These are phyloP conservation scores for Tulasnella sp. DNA, from an alignment of 768 basidiomycete genomes.

Conservation along the genomic window DNA sequence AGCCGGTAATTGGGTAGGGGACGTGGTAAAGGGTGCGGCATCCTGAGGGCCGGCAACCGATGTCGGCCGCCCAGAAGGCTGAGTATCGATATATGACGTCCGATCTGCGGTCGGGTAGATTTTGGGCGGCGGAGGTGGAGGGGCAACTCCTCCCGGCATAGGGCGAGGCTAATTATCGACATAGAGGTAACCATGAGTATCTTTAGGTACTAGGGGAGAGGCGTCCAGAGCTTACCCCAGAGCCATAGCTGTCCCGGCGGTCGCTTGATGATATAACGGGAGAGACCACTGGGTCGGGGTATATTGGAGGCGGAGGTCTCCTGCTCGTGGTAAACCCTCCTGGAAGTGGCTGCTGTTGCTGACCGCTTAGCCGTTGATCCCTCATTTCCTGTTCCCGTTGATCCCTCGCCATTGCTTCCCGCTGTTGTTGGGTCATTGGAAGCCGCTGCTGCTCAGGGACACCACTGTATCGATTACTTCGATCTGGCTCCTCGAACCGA, in stretches of 20 bases:
- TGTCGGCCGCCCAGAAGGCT: constrained; percentile 16
- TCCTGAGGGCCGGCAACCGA: background rate
- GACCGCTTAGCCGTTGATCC: constrained; percentile 17
- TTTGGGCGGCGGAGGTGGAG: constrained; percentile 17
- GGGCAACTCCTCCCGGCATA: constrained; percentile 18
- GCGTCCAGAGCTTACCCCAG: background rate
- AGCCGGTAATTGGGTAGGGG: constrained; percentile 29
- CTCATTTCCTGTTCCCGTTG: constrained; percentile 8
- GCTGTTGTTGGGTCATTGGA: constrained; percentile 10
- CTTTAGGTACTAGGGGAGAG: background rate
- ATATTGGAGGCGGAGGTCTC: constrained; percentile 10
- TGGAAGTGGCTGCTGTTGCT: constrained; percentile 27
- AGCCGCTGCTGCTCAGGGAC: background rate
- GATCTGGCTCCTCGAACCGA: too few species aligned
- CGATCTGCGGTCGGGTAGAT: constrained; percentile 22
- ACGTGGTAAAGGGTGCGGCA: constrained; percentile 21
- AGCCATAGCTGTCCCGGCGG: constrained; percentile 8
- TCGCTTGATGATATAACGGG: background rate
- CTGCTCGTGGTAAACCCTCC: background rate
- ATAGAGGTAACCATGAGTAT: background rate
- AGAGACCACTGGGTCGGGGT: constrained; percentile 2
- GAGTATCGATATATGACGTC: constrained; percentile 14
- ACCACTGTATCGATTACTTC: too few species aligned
- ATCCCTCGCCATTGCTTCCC: background rate
- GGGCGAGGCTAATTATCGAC: background rate